Evolutionary conservation across 2,329 filamentous ascomycete genomes (phyloP).

Genomic region (Davidsoniella eucalypti): DNA sequence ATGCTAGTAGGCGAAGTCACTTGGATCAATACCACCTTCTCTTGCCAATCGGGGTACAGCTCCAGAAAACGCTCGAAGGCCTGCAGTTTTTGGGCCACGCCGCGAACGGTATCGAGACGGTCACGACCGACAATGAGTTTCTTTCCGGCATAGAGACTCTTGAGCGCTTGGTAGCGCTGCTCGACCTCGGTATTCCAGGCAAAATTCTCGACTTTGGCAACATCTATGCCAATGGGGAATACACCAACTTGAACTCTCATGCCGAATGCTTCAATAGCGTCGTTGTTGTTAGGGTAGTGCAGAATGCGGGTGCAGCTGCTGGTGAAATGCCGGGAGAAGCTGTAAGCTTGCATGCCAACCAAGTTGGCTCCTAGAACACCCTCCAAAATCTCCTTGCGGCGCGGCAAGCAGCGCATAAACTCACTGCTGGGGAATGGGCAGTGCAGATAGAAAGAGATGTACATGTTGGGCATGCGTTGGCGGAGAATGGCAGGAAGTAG

Average conservation of each 20-base stretch:
- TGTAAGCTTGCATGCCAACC: constrained; percentile 89
- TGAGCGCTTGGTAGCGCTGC: constrained; percentile 56
- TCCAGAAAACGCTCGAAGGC: constrained; percentile 88
- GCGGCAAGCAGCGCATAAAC: constrained; percentile 75
- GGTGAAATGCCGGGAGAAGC: constrained; percentile 85
- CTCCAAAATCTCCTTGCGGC: constrained; percentile 77
- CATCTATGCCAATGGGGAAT: constrained; percentile 89
- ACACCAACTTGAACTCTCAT: constrained; percentile 80
- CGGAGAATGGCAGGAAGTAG: constrained; percentile 77
- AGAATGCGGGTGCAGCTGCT: constrained; percentile 86
- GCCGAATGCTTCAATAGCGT: constrained; percentile 78
- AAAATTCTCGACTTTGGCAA: constrained; percentile 55
- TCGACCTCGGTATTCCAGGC: constrained; percentile 58
- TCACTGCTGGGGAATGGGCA: constrained; percentile 93
- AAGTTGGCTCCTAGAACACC: constrained; percentile 84
- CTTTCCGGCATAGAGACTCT: constrained; percentile 67
- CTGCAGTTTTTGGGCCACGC: constrained; percentile 89
- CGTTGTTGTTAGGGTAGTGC: constrained; percentile 72
- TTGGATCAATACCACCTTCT: constrained; percentile 85
- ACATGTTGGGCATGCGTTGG: constrained; percentile 72
- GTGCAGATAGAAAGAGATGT: constrained; percentile 89
- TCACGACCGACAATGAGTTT: constrained; percentile 93
- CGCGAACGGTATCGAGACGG: constrained; percentile 79
- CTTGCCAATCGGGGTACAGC: constrained; percentile 78
- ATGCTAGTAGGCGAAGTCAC: constrained; percentile 78